These are phyloP conservation scores for Vitis riparia DNA, from an alignment of 164 flowering plant species.

Conservation along the genomic window DNA sequence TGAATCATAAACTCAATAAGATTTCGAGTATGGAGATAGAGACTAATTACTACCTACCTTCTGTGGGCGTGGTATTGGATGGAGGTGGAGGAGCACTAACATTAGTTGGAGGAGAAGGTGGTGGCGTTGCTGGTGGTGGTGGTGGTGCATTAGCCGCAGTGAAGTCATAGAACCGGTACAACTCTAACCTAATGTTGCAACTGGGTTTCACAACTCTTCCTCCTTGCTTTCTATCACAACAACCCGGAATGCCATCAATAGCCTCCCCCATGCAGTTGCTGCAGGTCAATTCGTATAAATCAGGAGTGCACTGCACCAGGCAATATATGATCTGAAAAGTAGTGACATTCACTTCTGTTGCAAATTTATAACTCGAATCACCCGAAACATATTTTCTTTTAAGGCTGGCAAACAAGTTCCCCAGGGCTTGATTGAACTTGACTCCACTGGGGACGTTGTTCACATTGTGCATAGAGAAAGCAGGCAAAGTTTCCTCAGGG, in stretches of 20 bases:
- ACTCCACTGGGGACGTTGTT: conserved; percentile 2
- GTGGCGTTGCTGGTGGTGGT: background rate
- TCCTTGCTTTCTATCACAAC: conserved; percentile 25
- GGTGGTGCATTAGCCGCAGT: background rate
- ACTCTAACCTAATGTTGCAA: conserved; percentile 35
- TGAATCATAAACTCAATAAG: no score
- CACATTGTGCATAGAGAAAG: background rate
- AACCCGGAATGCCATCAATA: background rate
- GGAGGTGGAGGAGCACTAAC: no score
- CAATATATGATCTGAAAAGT: conserved; percentile 19
- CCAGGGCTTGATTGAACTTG: conserved; percentile 9
- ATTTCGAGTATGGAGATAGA: no score
- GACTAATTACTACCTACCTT: no score
- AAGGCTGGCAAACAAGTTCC: background rate
- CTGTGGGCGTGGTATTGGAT: no score
- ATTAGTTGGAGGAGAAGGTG: background rate
- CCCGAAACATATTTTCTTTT: no score
- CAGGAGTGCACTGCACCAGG: conserved; percentile 40
- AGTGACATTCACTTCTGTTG: conserved; percentile 8
- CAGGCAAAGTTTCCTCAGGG: background rate
- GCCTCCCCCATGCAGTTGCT: conserved; percentile 19
- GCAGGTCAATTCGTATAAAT: conserved; percentile 25
- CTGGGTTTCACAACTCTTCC: conserved; percentile 28
- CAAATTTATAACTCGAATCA: conserved; percentile 10
- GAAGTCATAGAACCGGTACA: conserved; percentile 17